Evolutionary conservation across 2,329 filamentous ascomycete genomes (phyloP).

Genomic region (Aspergillus sp.): DNA sequence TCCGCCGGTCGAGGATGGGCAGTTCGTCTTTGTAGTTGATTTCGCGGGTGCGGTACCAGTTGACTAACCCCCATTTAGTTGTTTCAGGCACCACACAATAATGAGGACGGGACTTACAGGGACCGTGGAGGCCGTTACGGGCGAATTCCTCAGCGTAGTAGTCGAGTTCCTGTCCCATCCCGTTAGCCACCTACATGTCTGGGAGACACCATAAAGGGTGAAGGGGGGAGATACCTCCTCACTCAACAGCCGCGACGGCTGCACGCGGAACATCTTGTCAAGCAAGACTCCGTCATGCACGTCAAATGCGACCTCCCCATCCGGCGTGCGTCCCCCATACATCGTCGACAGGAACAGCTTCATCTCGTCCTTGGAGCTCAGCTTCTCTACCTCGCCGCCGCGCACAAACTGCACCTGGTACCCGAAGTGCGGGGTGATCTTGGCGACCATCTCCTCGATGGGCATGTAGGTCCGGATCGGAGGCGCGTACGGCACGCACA

Average conservation of each 20-base stretch:
- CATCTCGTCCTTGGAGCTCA: constrained; percentile 60
- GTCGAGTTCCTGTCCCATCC: constrained; percentile 59
- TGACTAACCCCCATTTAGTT: constrained; percentile 46
- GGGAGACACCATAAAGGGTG: neutral
- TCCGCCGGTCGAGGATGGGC: constrained; percentile 35
- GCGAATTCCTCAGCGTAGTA: constrained; percentile 73
- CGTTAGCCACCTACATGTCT: neutral
- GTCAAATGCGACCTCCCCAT: constrained; percentile 59
- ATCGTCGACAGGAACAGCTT: constrained; percentile 68
- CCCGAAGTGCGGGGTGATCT: constrained; percentile 64
- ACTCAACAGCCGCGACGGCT: constrained; percentile 59
- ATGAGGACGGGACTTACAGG: constrained; percentile 47
- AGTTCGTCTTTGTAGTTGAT: constrained; percentile 76
- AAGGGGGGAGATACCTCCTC: constrained; percentile 49
- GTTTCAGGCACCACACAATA: neutral
- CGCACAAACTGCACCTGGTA: constrained; percentile 83
- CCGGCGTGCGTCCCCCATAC: constrained; percentile 64
- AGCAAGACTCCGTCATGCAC: constrained; percentile 63
- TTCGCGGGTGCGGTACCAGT: constrained; percentile 79
- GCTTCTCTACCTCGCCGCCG: constrained; percentile 63
- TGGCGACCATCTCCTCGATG: constrained; percentile 59
- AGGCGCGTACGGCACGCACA: constrained; percentile 73
- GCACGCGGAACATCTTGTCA: constrained; percentile 60
- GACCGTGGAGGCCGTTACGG: constrained; percentile 72
- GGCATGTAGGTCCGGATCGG: constrained; percentile 55